Evolutionary conservation across 2,329 filamentous ascomycete genomes (phyloP), one percentile per base, ranked within the genome.

Genomic region (Mariannaea elegans): DNA sequence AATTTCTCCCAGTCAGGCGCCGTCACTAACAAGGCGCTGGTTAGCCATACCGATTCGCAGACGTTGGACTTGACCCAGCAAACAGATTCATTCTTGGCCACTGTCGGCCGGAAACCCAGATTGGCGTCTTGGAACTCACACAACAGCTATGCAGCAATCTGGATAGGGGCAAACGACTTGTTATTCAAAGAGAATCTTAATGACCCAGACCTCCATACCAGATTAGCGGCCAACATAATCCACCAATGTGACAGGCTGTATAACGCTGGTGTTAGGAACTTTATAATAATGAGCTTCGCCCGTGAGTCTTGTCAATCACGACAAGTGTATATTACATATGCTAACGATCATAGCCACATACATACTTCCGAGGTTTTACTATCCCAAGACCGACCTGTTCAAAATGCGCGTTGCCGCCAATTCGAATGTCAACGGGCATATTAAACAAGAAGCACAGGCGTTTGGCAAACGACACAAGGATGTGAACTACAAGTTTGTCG

Each of bases 151-250:
- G 56, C 49, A 2, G 44, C 42, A 7, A 44, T 59, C 10, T 59
- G 56, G 56, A 38, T 53, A 12, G 49, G 44, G 13, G 50, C 29
- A 27, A 53, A 53, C 36, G 56, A 59, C 29, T 34, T 51, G 18
- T 38, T 18, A 12, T 16, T 19, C 27, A 59, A 27, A 1, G 49
- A 49, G 7, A 8, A 24, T n/a, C n/a, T 53, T 1, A 19, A 41
- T 3, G n/a, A 18, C 5, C 29, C 21, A n/a, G 21, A 24, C 19
- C 9, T 24, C 10, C 38, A 59, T 24, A 14, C 18, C 2, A 27
- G 19, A 14, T n/a, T 59, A 6, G 13, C 27, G n/a, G 32, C n/a
- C 9, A 27, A 47, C 2, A 48, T 52, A 19, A 48, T 53, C 19
- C 5, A 18, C 4, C 56, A 59, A 18, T 42, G 47, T n/a, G 39